Percentiles rank a stretch among this genome's conserved stretches.
phyloP scores from a whole-genome alignment of 805 yeast genomes.

The Danielozyma ontarioensis region DNA sequence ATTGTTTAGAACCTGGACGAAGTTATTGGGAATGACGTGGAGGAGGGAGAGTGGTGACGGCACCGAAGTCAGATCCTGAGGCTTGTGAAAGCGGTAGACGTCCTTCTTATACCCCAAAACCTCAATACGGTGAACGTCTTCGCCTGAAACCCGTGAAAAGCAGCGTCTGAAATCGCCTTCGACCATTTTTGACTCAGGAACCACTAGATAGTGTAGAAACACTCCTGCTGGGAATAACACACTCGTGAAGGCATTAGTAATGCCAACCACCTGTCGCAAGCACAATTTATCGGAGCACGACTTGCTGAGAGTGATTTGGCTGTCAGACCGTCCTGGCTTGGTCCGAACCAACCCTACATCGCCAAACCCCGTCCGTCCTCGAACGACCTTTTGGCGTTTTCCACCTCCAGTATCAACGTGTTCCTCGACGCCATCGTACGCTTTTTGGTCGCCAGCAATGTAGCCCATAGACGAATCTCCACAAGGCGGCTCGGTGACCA shows the following conservation, averaged over 20 bases:
- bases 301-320: slow-evolving; percentile 66
- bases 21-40: slow-evolving; percentile 15
- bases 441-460: slow-evolving; percentile 13
- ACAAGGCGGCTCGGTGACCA: slow-evolving; percentile 77
- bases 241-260: slow-evolving; percentile 44
- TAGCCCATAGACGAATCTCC: slow-evolving; percentile 77
- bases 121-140: slow-evolving; percentile 5
- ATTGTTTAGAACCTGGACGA: slow-evolving; percentile 42
- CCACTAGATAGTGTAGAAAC: slow-evolving; percentile 45
- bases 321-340: slow-evolving; percentile 87
- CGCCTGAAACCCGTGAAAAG: slow-evolving; percentile 28
- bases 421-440: too few species aligned
- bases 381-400: too few species aligned
- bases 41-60: slow-evolving; percentile 31
- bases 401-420: too few species aligned
- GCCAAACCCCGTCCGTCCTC: slow-evolving; percentile 64
- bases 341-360: slow-evolving; percentile 71
- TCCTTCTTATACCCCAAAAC: slow-evolving; percentile 6
- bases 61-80: slow-evolving; percentile 2
- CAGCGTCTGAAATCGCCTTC: slow-evolving; percentile 35
- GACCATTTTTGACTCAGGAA: slow-evolving; percentile 31
- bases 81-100: slow-evolving; percentile 21
- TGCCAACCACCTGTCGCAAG: slow-evolving; percentile 53
- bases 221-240: slow-evolving; percentile 25
- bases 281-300: slow-evolving; percentile 87